Evolutionary conservation across 768 basidiomycete species (phyloP).

Genomic region (Lyophyllum shimeji): DNA sequence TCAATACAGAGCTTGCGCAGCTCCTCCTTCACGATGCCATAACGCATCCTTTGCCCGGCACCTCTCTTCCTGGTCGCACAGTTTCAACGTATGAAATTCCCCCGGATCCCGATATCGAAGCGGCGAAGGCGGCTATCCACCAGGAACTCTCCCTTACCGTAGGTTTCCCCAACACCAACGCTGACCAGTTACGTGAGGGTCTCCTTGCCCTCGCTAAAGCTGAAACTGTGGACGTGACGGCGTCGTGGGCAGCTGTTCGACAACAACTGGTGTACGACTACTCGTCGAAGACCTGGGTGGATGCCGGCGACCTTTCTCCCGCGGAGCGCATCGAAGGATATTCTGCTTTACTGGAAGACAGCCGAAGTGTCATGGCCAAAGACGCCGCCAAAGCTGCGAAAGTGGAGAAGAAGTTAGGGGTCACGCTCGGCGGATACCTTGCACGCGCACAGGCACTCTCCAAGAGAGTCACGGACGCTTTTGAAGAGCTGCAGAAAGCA

Average conservation of each 20-base stretch:
- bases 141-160: constrained; percentile 76
- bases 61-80: constrained; percentile 69
- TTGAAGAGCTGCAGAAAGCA: constrained; percentile 66
- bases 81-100: constrained; percentile 71
- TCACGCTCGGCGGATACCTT: constrained; percentile 91
- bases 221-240: constrained; percentile 57
- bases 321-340: constrained; percentile 69
- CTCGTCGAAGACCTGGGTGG: constrained; percentile 61
- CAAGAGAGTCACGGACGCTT: constrained; percentile 63
- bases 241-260: constrained; percentile 74
- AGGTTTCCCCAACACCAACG: constrained; percentile 82
- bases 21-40: constrained; percentile 89
- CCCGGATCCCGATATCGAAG: constrained; percentile 70
- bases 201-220: constrained; percentile 62
- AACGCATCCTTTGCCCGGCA: constrained; percentile 85
- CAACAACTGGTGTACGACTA: constrained; percentile 65
- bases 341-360: constrained; percentile 54
- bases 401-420: constrained; percentile 85
- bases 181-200: constrained; percentile 77
- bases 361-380: constrained; percentile 70
- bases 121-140: constrained; percentile 73
- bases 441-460: constrained; percentile 65
- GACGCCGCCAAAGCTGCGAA: constrained; percentile 83
- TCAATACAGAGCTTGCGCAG: constrained; percentile 75
- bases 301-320: constrained; percentile 52